Evolutionary conservation across 1,284 basidiomycete genomes (phyloP), one percentile per base, ranked within the genome.

Genomic region (Fomitiporia mediterranea): DNA sequence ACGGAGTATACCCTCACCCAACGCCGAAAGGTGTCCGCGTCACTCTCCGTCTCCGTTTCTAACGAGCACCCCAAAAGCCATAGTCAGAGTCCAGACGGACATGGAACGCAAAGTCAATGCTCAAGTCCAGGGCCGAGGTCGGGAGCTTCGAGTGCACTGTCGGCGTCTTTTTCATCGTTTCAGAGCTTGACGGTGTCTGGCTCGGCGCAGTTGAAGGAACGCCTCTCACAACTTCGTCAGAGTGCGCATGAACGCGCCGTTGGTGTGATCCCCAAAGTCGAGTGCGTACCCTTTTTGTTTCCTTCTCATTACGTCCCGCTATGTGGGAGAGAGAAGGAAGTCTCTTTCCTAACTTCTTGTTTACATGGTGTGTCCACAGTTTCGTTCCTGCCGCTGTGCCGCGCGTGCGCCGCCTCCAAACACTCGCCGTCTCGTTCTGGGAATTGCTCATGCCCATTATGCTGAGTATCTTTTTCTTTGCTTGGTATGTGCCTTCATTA

Each of bases 391-490:
- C 83, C 11, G 78, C 79, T 65, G 83, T 93, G 61, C 90, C 90
- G n/a, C 76, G 82, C 56, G 84, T 83, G 67, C 78, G 94, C 60
- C 78, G 94, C 63, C 69, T 95, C 55, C 92, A 96, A 74, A 95
- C 89, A 56, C 75, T 91, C 53, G 87, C 82, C 0, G 95, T 99
- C 39, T 88, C 94, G 9, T 65, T 86, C 51, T 98, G 92, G 93
- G 90, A 90, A 13, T 79, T 89, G 9, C 75, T 87, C 65, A 83
- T 98, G 51, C 82, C 91, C 2, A 76, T 89, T 60, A 81, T 79
- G 50, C 69, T 86, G 13, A 81, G 82, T 61, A 47, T 83, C 43
- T 98, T 93, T 74, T 77, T 96, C 51, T 69, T 90, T 19, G 74
- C 92, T 35, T 87, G 91, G 92, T 96, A 65, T 66, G 89, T 64